Evolutionary conservation across 1,284 basidiomycete genomes (phyloP).

Genomic region (Moesziomyces sp.): DNA sequence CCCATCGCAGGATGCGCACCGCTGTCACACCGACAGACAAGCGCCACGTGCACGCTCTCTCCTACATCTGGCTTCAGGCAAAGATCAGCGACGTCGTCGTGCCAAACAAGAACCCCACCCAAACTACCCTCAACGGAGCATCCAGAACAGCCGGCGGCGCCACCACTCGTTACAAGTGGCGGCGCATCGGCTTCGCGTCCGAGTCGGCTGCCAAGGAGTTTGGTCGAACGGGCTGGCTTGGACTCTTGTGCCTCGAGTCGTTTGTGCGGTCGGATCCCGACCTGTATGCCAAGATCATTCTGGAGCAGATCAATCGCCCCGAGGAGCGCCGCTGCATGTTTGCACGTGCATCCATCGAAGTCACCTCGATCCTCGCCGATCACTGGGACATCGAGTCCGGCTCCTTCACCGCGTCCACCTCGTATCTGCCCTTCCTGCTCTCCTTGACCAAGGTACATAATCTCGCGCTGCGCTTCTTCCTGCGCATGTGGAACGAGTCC

Average conservation of each 20-base stretch:
- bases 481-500: slow-evolving; percentile 94
- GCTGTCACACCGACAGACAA: slow-evolving; percentile 71
- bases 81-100: slow-evolving; percentile 70
- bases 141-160: slow-evolving; percentile 67
- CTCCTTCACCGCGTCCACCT: slow-evolving; percentile 80
- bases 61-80: slow-evolving; percentile 62
- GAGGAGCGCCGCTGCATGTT: slow-evolving; percentile 84
- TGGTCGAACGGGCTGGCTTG: slow-evolving; percentile 78
- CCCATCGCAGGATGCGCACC: slow-evolving; percentile 81
- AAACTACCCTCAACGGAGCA: slow-evolving; percentile 71
- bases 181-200: slow-evolving; percentile 79
- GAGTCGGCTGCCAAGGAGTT: slow-evolving; percentile 87
- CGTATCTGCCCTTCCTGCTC: slow-evolving; percentile 89
- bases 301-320: slow-evolving; percentile 85
- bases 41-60: slow-evolving; percentile 58
- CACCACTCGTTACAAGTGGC: slow-evolving; percentile 75
- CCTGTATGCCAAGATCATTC: slow-evolving; percentile 84
- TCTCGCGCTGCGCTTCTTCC: slow-evolving; percentile 85
- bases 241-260: slow-evolving; percentile 77
- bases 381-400: slow-evolving; percentile 58
- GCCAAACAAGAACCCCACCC: slow-evolving; percentile 68
- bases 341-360: slow-evolving; percentile 84
- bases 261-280: slow-evolving; percentile 79
- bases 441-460: slow-evolving; percentile 83
- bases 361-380: slow-evolving; percentile 74